phyloP scores from a whole-genome alignment of 2,329 filamentous ascomycete genomes.

The Phialemonium atrogriseum region DNA sequence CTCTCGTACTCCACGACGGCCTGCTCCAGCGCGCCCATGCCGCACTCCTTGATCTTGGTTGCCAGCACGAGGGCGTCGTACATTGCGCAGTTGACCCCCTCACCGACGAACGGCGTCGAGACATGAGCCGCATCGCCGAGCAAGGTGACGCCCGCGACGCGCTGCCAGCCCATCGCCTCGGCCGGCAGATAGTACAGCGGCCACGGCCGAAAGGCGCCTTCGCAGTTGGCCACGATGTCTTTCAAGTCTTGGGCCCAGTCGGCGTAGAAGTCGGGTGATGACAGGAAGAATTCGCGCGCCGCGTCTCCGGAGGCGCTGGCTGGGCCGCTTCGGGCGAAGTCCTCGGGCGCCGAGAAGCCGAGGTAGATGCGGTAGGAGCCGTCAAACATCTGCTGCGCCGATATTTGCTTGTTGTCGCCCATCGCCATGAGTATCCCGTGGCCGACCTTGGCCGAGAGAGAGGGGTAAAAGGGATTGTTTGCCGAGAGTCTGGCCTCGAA shows the following conservation, averaged over 20 bases:
- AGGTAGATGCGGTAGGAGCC: slow-evolving; percentile 22
- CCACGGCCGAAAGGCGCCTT: slow-evolving; percentile 13
- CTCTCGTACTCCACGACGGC: slow-evolving; percentile 9
- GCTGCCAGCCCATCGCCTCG: slow-evolving; percentile 23
- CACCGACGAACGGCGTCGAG: slow-evolving; percentile 34
- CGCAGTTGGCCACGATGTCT: slow-evolving; percentile 8
- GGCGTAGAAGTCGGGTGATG: slow-evolving; percentile 3
- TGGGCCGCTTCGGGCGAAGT: slow-evolving; percentile 2
- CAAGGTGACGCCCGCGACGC: slow-evolving; percentile 32
- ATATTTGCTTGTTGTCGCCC: slow-evolving; percentile 17
- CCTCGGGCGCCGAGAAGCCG: slow-evolving; percentile 6
- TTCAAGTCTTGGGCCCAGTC: slow-evolving; percentile 10
- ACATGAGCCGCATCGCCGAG: slow-evolving; percentile 42
- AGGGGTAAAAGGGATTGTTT: slow-evolving; percentile 18
- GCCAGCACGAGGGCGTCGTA: slow-evolving; percentile 32
- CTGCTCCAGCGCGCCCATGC: slow-evolving; percentile 2
- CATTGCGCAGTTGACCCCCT: slow-evolving; percentile 40
- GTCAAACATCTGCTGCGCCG: slow-evolving; percentile 29
- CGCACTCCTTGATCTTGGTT: slow-evolving; percentile 7
- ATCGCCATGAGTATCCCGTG: slow-evolving; percentile 9
- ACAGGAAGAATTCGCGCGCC: slow-evolving; percentile 3
- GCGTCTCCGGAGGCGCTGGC: slow-evolving; percentile 4
- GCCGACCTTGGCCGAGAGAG: slow-evolving; percentile 12
- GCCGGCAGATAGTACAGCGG: slow-evolving; percentile 11
- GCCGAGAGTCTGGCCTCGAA: slow-evolving; percentile 18